Conservation (phyloP, 2,329 filamentous ascomycete genomes). For the Trichophyton rubrum region DNA sequence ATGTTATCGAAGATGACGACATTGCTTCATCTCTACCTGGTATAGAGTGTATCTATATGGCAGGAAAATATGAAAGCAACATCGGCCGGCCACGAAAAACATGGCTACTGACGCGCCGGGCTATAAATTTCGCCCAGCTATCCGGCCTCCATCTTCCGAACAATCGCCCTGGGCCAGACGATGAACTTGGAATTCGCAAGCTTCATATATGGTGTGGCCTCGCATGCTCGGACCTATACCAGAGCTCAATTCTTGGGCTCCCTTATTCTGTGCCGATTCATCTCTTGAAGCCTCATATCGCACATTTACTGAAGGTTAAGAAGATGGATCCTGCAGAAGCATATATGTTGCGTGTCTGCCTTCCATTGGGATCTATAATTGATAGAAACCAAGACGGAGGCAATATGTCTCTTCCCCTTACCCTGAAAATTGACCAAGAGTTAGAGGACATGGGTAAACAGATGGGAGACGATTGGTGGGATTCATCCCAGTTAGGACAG, state of each 20-base stretch:
- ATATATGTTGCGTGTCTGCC: conserved; percentile 22
- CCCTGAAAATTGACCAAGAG: conserved; percentile 32
- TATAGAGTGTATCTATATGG: conserved; percentile 41
- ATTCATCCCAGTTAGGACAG: conserved; percentile 18
- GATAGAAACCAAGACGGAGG: conserved; percentile 31
- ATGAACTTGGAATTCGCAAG: conserved; percentile 20
- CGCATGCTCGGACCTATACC: conserved; percentile 37
- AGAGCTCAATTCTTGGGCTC: conserved; percentile 43
- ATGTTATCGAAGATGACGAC: conserved; percentile 40
- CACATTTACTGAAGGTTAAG: conserved; percentile 14
- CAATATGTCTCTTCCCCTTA: conserved; percentile 27
- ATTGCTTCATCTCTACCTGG: conserved; percentile 40
- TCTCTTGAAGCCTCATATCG: conserved; percentile 21
- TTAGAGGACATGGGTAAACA: conserved; percentile 22
- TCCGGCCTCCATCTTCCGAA: conserved; percentile 36
- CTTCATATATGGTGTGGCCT: conserved; percentile 31
- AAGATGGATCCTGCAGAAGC: conserved; percentile 16
- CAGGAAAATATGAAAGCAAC: conserved; percentile 42
- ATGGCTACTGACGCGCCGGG: conserved; percentile 42
- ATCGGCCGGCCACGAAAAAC: conserved; percentile 44
- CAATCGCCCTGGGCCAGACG: conserved; percentile 18
- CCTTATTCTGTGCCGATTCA: conserved; percentile 32
- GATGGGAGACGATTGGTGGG: conserved; percentile 24
- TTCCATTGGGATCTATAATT: conserved; percentile 29
- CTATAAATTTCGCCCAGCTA: conserved; percentile 41